A percentile compares a stretch with the other conserved stretches of the same genome.
Conservation (phyloP, 2,329 filamentous ascomycete genomes). For the Thelonectria rubi region DNA sequence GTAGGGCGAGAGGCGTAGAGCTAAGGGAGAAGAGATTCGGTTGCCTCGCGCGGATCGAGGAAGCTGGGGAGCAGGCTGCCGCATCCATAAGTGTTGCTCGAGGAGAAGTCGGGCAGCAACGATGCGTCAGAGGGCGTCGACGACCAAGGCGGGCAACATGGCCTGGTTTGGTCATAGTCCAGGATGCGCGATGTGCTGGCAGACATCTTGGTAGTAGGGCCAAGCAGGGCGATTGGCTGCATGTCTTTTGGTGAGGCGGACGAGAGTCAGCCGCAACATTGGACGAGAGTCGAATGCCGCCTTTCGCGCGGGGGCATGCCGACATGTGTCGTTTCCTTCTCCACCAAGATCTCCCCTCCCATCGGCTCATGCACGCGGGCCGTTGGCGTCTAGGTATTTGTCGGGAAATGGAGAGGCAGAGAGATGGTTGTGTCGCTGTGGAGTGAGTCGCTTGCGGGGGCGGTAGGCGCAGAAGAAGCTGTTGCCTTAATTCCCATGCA, state of each 20-base stretch:
- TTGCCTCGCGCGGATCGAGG: slow-evolving; percentile 8
- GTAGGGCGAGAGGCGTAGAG: not conserved
- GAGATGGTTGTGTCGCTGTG: not conserved
- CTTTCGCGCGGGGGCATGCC: not conserved
- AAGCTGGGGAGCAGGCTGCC: slow-evolving; percentile 2
- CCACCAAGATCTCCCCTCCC: not conserved
- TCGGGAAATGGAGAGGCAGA: not conserved
- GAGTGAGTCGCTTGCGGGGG: not conserved
- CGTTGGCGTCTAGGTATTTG: too few relatives aligned
- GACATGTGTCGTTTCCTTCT: not conserved
- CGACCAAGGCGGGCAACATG: not conserved
- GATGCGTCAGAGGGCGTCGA: slow-evolving; percentile 15
- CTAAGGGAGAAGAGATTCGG: not conserved
- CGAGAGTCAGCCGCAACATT: slow-evolving; percentile 10
- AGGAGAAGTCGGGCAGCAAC: slow-evolving; percentile 25
- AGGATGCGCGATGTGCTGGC: slow-evolving; percentile 27
- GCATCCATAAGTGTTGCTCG: slow-evolving; percentile 16
- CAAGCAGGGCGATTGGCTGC: slow-evolving; percentile 10
- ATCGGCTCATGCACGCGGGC: not conserved
- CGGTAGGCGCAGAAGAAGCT: not conserved
- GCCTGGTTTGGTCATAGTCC: slow-evolving; percentile 1
- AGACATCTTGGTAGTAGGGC: slow-evolving; percentile 12
- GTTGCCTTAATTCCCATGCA: not conserved
- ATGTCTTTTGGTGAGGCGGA: slow-evolving; percentile 7
- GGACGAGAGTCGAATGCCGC: slow-evolving; percentile 2